Percentiles rank a stretch among this genome's conserved stretches.
phyloP scores from a whole-genome alignment of 2,329 filamentous ascomycete genomes.

The Fusarium ramigenum region DNA sequence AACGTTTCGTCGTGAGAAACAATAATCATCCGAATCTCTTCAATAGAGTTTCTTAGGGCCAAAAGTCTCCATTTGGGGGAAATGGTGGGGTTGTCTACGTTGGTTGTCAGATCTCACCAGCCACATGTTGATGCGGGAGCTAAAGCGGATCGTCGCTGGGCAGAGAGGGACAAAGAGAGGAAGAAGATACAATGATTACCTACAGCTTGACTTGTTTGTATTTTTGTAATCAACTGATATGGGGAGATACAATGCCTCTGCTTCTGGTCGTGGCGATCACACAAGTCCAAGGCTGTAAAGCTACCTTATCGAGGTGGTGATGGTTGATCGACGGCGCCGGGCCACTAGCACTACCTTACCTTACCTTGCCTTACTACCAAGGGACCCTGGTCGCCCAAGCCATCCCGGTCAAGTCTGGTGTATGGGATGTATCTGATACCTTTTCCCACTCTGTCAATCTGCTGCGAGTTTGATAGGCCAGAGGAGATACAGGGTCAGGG shows the following conservation, averaged over 20 bases:
- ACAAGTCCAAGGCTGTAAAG: neutral
- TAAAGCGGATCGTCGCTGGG: slow-evolving; percentile 18
- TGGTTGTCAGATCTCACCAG: slow-evolving; percentile 31
- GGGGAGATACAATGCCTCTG: no score
- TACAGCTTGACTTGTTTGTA: neutral
- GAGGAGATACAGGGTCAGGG: slow-evolving; percentile 35
- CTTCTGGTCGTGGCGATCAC: neutral
- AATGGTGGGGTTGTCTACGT: neutral
- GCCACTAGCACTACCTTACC: slow-evolving; percentile 20
- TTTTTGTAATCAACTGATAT: neutral
- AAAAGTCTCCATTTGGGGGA: neutral
- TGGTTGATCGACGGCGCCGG: slow-evolving; percentile 28
- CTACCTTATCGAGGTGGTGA: neutral
- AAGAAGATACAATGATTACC: no score
- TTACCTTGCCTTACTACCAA: slow-evolving; percentile 6
- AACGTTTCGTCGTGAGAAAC: neutral
- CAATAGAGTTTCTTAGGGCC: neutral
- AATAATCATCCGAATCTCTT: neutral
- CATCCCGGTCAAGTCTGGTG: slow-evolving; percentile 12
- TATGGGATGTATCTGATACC: slow-evolving; percentile 30
- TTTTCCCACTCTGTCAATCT: slow-evolving; percentile 17
- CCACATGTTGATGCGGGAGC: slow-evolving; percentile 33
- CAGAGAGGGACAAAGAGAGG: neutral
- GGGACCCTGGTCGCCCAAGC: slow-evolving; percentile 21
- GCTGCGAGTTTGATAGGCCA: slow-evolving; percentile 14